Evolutionary conservation across 345 rosid species (phyloP), one percentile per base, ranked within the genome.

Genomic region (Cardamine resedifolia): DNA sequence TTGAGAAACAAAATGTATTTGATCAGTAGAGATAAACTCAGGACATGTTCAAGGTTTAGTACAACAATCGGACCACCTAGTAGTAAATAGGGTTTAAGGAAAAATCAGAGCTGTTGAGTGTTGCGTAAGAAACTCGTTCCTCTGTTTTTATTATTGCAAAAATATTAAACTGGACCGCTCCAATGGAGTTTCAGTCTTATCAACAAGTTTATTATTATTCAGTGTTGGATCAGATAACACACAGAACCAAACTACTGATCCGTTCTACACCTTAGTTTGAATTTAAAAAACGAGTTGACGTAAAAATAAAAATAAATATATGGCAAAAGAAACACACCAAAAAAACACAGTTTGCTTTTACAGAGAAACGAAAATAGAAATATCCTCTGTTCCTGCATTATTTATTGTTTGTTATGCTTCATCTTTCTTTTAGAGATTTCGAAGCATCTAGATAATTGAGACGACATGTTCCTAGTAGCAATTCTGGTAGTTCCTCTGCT

Each of bases 401-500:
- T 31, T 52, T 52, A 12, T 31, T 6, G 19, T 23, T 60, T 63
- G 4, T 34, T 47, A 27, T 55, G 34, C 36, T 34, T 78, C 76
- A 74, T 71, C 62, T 60, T 79, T 78, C 85, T 62, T 30, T 61
- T 10, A 71, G 74, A 16, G 98, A 71, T 81, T 91, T 95, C 5
- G 90, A 67, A 14, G 41, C 83, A 58, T 95, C 97, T 0, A 91
- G 83, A 78, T 80, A 66, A 66, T 84, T 88, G 10, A 95, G 82
- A 52, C 98, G 83, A 76, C 97, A 88, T 12, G 98, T 90, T 53
- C 99, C 99, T 0, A 95, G 77, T 15, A 95, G 81, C 70, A 68
- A 39, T 71, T 96, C 99, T 7, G 99, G 99, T 15, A 96, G 87
- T 77, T 96, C 99, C 56, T 90, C 98, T 60, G 77, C 86, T 2